phyloP scores from a whole-genome alignment of 2,329 filamentous ascomycete species.

The Fusarium scirpi region DNA sequence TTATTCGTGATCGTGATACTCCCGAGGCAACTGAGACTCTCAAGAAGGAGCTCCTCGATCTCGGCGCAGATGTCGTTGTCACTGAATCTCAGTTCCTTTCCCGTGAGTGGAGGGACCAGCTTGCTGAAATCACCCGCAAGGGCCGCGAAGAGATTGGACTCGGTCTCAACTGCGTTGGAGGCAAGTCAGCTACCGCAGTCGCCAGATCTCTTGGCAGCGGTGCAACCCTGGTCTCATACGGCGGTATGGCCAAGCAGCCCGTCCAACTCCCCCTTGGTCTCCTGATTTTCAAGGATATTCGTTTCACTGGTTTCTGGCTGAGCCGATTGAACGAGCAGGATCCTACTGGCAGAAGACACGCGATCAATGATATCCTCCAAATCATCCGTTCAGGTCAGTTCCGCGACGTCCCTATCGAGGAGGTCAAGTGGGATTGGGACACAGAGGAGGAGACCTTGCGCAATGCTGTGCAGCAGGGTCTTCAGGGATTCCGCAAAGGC shows the following conservation, averaged over 20 bases:
- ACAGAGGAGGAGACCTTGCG: constrained; percentile 77
- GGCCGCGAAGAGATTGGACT: constrained; percentile 79
- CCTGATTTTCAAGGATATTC: constrained; percentile 92
- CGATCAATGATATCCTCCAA: constrained; percentile 85
- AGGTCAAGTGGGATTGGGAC: constrained; percentile 85
- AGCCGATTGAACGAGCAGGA: constrained; percentile 87
- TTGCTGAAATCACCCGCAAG: constrained; percentile 75
- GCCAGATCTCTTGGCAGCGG: constrained; percentile 77
- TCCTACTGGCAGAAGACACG: constrained; percentile 78
- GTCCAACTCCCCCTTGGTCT: constrained; percentile 83
- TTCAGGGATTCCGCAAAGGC: constrained; percentile 85
- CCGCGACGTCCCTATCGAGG: constrained; percentile 83
- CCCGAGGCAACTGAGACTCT: constrained; percentile 72
- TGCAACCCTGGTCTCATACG: constrained; percentile 89
- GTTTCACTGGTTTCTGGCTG: constrained; percentile 95
- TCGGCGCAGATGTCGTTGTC: constrained; percentile 69
- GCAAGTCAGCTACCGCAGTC: constrained; percentile 82
- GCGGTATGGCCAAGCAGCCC: constrained; percentile 92
- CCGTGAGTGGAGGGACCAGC: constrained; percentile 70
- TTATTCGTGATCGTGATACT: constrained; percentile 79
- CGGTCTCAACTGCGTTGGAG: constrained; percentile 93
- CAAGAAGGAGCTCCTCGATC: constrained; percentile 62
- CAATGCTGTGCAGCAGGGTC: constrained; percentile 82
- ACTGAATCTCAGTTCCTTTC: constrained; percentile 67
- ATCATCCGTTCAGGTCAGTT: constrained; percentile 82